These are phyloP conservation scores for Pseudomassariella vexata DNA, from an alignment of 2,329 filamentous ascomycete species.

Conservation along the genomic window DNA sequence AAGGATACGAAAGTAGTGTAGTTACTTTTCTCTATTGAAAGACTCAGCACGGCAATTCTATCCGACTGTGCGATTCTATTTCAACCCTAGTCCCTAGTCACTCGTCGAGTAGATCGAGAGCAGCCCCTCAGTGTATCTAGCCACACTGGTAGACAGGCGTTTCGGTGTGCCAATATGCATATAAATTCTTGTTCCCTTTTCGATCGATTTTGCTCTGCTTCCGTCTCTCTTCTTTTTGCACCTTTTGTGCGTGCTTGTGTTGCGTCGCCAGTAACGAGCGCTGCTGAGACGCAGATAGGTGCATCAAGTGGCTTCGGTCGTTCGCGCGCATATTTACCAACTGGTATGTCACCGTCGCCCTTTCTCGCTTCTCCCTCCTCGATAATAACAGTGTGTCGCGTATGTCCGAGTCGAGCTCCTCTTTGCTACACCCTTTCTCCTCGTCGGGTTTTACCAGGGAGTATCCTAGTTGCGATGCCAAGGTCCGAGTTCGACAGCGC, in stretches of 20 bases:
- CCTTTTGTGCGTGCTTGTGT: slow-evolving; percentile 12
- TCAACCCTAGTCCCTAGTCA: too few species aligned
- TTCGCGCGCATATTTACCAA: slow-evolving; percentile 14
- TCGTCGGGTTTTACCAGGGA: slow-evolving; percentile 5
- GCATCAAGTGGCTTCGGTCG: slow-evolving; percentile 16
- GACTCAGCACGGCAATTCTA: too few species aligned
- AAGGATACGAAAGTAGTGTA: too few species aligned
- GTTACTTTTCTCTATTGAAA: too few species aligned
- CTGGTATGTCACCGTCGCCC: slow-evolving; percentile 12
- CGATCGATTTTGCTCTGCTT: slow-evolving; percentile 20
- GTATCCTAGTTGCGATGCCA: slow-evolving; percentile 12
- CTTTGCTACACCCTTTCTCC: slow-evolving; percentile 7
- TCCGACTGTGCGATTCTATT: too few species aligned
- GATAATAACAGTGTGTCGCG: slow-evolving; percentile 11
- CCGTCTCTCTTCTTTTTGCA: slow-evolving; percentile 20
- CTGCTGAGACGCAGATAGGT: slow-evolving; percentile 16
- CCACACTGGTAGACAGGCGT: too few species aligned
- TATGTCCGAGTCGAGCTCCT: slow-evolving; percentile 6
- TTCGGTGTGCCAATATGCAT: too few species aligned
- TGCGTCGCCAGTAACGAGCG: slow-evolving; percentile 15
- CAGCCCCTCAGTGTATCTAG: too few species aligned
- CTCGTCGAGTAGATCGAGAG: too few species aligned
- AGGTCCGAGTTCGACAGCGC: slow-evolving; percentile 10
- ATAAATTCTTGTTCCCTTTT: slow-evolving; percentile 29
- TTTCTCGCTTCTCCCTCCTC: slow-evolving; percentile 15